Base-by-base conservation (phyloP, 1,284 basidiomycete genomes). In the Rhodotorula sp. region DNA sequence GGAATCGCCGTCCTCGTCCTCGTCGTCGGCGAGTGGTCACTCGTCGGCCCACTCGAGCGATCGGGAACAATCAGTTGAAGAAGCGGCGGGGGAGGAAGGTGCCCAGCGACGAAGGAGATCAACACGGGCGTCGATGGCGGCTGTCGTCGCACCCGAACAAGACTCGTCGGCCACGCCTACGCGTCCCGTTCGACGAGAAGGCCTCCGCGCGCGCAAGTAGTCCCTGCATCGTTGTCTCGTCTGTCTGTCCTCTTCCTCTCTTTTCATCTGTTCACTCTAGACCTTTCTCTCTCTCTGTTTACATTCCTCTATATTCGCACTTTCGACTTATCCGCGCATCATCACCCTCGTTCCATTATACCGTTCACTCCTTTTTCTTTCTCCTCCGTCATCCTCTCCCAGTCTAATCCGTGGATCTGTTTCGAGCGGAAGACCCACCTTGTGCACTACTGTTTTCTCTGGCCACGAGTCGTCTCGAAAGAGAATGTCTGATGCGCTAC, bases 121-220 rank as follows among this genome's bases (percentile, higher is more conserved):
- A 31, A 18, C 49, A 21, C 23, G 47, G 60, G 54, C 8, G 31
- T 26, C 34, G 43, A 59, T 43, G 50, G 28, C 58, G 19, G 50
- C n/a, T 45, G 45, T n/a, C 60, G 38, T 45, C 31, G 14, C 66
- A 38, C 28, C 66, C 66, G 19, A 43, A 12, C 38, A 12, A 12
- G 38, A 43, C 38, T 2, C 38, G 38, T 14, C 38, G 38, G 38
- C 10, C 38, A 12, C 38, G 38, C 38, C 38, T 43, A 43, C 38
- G 38, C 38, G 38, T 12, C 38, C 38, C 38, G 10, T 43, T 43
- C 50, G 70, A 34, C 26, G 70, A 21, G 70, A 71, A 48, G 70
- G 70, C n/a, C 34, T 71, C 8, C 14, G 70, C n/a, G 52, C 60
- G 56, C 59, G 70, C 49, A 71, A 71, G 66, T 66, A 57, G 52